These are phyloP conservation scores for Starmerella lactis-condensi DNA, from an alignment of 805 yeast species.

Conservation along the genomic window DNA sequence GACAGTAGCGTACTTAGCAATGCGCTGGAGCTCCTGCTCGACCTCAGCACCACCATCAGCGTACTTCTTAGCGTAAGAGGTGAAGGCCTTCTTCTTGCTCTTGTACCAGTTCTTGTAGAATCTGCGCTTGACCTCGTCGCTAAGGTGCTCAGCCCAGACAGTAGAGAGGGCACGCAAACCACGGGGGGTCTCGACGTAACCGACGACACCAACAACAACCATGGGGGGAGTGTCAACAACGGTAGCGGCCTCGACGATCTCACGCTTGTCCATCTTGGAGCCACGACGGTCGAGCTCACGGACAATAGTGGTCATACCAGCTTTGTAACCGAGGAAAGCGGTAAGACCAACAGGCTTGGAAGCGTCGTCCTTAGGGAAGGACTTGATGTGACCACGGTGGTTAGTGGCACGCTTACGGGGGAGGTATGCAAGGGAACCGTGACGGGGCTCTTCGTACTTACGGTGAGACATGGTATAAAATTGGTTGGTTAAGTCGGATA, in stretches of 20 bases:
- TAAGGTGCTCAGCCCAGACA: constrained; percentile 99
- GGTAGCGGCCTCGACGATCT: constrained; percentile 97
- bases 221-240: constrained; percentile 98
- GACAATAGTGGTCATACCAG: constrained; percentile 99
- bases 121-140: constrained; percentile 98
- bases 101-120: constrained; percentile 99
- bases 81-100: constrained; percentile 99
- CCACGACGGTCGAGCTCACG: constrained; percentile 99
- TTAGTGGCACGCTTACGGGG: constrained; percentile 99
- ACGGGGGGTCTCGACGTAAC: constrained; percentile 99
- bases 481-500: too few relatives aligned
- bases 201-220: constrained; percentile 99
- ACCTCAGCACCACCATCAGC: constrained; percentile 74
- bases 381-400: constrained; percentile 96
- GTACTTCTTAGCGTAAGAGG: constrained; percentile 98
- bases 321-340: constrained; percentile 99
- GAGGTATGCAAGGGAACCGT: constrained; percentile 97
- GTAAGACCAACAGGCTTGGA: constrained; percentile 96
- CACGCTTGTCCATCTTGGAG: constrained; percentile 99
- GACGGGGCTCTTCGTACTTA: constrained; percentile 99
- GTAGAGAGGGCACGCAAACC: constrained; percentile 99
- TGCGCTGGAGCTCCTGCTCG: constrained; percentile 95
- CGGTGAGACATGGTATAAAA: constrained; percentile 79
- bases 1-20: constrained; percentile 92
- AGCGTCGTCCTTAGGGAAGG: constrained; percentile 98